Percentiles rank a stretch among this genome's conserved stretches.
phyloP scores from a whole-genome alignment of 2,329 filamentous ascomycete genomes.

The Fusarium vanettenii region DNA sequence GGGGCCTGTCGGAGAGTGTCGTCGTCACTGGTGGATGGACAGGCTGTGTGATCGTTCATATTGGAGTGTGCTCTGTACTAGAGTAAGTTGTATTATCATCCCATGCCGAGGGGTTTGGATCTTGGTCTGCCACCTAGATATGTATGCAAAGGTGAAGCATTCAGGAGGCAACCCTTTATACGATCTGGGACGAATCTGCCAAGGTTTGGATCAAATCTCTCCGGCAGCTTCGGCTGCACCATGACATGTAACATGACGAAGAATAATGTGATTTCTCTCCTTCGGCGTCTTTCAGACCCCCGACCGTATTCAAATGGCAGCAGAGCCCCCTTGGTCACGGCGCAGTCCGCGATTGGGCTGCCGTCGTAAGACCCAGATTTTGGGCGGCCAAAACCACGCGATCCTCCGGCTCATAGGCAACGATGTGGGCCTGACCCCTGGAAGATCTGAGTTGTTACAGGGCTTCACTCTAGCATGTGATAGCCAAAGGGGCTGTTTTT shows the following conservation, averaged over 20 bases:
- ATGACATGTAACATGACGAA: conserved; percentile 4
- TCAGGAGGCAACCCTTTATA: conserved; percentile 27
- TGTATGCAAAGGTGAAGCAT: background rate
- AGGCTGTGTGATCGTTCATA: conserved; percentile 8
- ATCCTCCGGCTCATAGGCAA: conserved; percentile 27
- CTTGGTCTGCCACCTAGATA: background rate
- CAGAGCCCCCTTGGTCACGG: background rate
- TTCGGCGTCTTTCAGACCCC: background rate
- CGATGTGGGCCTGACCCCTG: background rate
- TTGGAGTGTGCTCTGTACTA: background rate
- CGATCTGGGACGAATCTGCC: conserved; percentile 14
- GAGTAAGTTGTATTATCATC: background rate
- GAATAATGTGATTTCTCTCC: conserved; percentile 15
- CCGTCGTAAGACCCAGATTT: background rate
- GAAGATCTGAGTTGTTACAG: conserved; percentile 10
- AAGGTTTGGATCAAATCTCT: conserved; percentile 4
- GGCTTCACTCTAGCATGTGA: background rate
- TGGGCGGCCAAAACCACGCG: conserved; percentile 15
- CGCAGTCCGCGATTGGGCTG: conserved; percentile 1
- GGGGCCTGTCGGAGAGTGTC: conserved; percentile 26
- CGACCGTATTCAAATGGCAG: background rate
- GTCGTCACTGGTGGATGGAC: conserved; percentile 20
- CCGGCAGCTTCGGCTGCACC: conserved; percentile 21
- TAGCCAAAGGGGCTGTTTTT: background rate
- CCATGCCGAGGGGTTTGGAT: background rate